Percentiles rank a stretch among this genome's conserved stretches.
Conservation (phyloP, 352 stramenopile species). For the Achlya hypogyna region DNA sequence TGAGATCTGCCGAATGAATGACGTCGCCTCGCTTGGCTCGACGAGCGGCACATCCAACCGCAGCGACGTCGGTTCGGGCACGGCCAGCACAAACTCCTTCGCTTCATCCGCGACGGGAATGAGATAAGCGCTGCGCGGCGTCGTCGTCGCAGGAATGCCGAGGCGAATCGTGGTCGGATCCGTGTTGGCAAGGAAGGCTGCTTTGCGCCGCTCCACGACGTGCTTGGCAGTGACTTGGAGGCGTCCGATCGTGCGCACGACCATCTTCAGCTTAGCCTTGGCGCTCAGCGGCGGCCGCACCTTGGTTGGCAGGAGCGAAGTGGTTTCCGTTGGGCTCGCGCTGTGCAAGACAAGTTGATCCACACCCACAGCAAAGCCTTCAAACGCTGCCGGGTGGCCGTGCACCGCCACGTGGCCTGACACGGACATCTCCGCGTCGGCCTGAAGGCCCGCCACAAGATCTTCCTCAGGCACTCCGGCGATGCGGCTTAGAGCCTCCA, state of each 20-base stretch:
- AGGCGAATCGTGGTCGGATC: constrained; percentile 19
- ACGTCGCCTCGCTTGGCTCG: not conserved
- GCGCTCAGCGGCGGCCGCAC: constrained; percentile 11
- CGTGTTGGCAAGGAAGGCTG: constrained; percentile 21
- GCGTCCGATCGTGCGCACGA: not conserved
- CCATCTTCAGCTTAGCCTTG: constrained; percentile 31
- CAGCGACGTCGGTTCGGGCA: constrained; percentile 49
- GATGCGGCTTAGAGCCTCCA: constrained; percentile 5
- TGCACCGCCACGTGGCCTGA: constrained; percentile 31
- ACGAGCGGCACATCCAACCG: constrained; percentile 36
- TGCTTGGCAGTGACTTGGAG: constrained; percentile 9
- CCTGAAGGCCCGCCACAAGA: not conserved
- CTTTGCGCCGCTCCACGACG: constrained; percentile 35
- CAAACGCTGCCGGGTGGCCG: constrained; percentile 46
- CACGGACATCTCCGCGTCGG: not conserved
- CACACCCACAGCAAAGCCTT: constrained; percentile 76
- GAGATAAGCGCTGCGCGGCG: constrained; percentile 57
- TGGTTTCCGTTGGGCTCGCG: constrained; percentile 44
- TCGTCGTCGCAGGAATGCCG: constrained; percentile 26
- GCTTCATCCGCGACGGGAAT: constrained; percentile 27
- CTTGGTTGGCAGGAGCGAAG: constrained; percentile 34
- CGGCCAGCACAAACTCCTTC: constrained; percentile 73
- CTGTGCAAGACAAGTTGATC: constrained; percentile 38
- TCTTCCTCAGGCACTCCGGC: not conserved
- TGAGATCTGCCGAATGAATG: constrained; percentile 46